A percentile compares a stretch with the other conserved stretches of the same genome.
These are phyloP conservation scores for Psilocybe azurescens DNA, from an alignment of 768 basidiomycete species.

Conservation along the genomic window DNA sequence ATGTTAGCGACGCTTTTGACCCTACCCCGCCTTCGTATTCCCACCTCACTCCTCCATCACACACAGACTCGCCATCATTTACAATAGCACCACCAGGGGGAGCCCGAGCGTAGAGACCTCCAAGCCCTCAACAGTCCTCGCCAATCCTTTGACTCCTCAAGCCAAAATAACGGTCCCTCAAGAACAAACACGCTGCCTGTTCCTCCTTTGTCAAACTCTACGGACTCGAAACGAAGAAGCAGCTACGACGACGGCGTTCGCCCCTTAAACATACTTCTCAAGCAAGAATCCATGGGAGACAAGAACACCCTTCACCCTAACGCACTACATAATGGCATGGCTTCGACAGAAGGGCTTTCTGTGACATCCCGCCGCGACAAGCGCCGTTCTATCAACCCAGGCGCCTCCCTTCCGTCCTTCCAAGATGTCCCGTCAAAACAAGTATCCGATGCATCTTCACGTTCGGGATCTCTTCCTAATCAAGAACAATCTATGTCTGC, in stretches of 20 bases:
- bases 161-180: slow-evolving; percentile 23
- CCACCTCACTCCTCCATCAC: slow-evolving; percentile 7
- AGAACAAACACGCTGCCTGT: slow-evolving; percentile 50
- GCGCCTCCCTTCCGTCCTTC: slow-evolving; percentile 40
- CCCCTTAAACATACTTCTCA: slow-evolving; percentile 43
- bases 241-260: slow-evolving; percentile 53
- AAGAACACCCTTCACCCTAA: slow-evolving; percentile 15
- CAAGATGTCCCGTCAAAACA: slow-evolving; percentile 31
- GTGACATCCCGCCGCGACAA: slow-evolving; percentile 47
- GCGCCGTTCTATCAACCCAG: slow-evolving; percentile 56
- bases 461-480: slow-evolving; percentile 9
- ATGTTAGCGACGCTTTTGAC: slow-evolving; percentile 42
- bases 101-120: slow-evolving; percentile 1
- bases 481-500: slow-evolving; percentile 20
- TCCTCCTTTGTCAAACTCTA: slow-evolving; percentile 27
- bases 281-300: slow-evolving; percentile 27
- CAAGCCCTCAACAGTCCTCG: slow-evolving; percentile 4
- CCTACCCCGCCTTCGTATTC: slow-evolving; percentile 24
- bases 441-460: slow-evolving; percentile 27
- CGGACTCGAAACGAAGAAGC: slow-evolving; percentile 36
- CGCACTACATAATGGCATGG: not conserved
- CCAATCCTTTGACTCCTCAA: not conserved
- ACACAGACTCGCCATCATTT: slow-evolving; percentile 18
- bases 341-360: slow-evolving; percentile 34
- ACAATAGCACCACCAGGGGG: slow-evolving; percentile 13